Conservation (phyloP, 495 filamentous ascomycete species). For the Trichoderma reesei region DNA sequence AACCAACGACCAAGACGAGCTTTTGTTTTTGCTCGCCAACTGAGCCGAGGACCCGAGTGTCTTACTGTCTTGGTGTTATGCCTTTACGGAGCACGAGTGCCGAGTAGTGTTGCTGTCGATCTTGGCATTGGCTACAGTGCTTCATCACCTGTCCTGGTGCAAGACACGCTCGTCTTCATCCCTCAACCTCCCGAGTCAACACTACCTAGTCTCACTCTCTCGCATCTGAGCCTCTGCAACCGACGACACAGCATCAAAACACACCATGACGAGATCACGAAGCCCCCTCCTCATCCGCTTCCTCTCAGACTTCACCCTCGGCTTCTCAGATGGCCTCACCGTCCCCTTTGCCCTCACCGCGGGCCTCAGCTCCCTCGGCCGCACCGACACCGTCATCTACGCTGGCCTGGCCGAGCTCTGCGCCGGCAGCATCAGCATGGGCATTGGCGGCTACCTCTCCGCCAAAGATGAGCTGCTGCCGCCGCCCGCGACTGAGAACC, state of each 20-base stretch:
- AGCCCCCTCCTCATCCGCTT: constrained; percentile 18
- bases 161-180: too few relatives aligned
- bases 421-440: constrained; percentile 61
- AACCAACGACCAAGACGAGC: too few relatives aligned
- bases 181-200: too few relatives aligned
- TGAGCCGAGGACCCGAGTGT: too few relatives aligned
- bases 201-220: too few relatives aligned
- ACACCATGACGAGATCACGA: neutral
- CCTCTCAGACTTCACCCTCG: constrained; percentile 37
- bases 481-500: neutral
- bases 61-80: too few relatives aligned
- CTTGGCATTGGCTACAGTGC: too few relatives aligned
- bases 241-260: neutral
- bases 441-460: constrained; percentile 59
- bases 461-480: constrained; percentile 56
- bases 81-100: too few relatives aligned
- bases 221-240: too few relatives aligned
- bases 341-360: constrained; percentile 59
- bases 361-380: constrained; percentile 49
- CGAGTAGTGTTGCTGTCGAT: too few relatives aligned
- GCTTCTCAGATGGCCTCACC: constrained; percentile 54
- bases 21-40: too few relatives aligned
- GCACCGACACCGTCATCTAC: constrained; percentile 55
- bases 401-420: constrained; percentile 61
- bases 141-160: too few relatives aligned